Conservation (phyloP, 805 yeast species). For the Pichia kluyveri region DNA sequence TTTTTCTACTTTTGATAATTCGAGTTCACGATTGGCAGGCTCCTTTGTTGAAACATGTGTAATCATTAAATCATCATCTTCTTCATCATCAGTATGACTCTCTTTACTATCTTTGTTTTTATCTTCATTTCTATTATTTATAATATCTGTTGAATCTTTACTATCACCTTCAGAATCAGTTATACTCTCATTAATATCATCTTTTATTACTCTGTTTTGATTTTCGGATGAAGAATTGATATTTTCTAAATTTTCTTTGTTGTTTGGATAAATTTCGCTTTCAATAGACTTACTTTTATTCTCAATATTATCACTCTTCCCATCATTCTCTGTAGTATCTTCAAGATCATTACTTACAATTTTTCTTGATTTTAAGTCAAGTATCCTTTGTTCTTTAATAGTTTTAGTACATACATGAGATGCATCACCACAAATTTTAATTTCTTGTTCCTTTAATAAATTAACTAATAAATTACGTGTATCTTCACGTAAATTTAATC, state of each 20-base stretch:
- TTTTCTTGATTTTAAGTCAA: neutral
- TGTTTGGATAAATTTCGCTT: too few relatives aligned
- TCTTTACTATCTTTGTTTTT: neutral
- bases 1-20: neutral
- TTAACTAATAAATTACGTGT: conserved; percentile 18
- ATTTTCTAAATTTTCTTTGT: neutral
- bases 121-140: neutral
- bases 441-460: conserved; percentile 21
- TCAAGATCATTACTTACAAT: neutral
- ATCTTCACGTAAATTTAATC: conserved; percentile 16
- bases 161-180: too few relatives aligned
- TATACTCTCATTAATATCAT: too few relatives aligned
- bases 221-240: too few relatives aligned
- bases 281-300: neutral
- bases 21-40: neutral
- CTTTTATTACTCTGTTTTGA: too few relatives aligned
- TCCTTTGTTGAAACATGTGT: conserved; percentile 5
- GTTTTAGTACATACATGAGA: conserved; percentile 15
- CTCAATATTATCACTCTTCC: neutral
- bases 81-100: neutral
- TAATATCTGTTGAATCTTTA: neutral
- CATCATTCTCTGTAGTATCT: neutral
- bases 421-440: conserved; percentile 15
- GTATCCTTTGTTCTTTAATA: conserved; percentile 1
- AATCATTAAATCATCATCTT: conserved; percentile 10